A percentile compares a stretch with the other conserved stretches of the same genome.
Conservation (phyloP, 2,329 filamentous ascomycete species). For the Cadophora sp. region DNA sequence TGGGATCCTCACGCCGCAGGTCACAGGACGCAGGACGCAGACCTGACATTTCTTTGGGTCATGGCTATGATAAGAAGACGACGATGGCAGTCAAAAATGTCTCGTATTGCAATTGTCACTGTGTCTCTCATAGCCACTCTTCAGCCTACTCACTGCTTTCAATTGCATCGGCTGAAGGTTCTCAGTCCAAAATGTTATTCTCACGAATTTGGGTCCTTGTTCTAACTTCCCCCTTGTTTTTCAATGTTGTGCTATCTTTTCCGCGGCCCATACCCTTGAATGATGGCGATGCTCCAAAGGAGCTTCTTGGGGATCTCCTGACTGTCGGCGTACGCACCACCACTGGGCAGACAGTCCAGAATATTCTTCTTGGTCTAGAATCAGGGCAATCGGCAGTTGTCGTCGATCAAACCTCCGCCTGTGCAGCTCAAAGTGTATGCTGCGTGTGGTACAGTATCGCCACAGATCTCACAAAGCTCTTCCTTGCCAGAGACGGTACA, state of each 20-base stretch:
- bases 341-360: conserved; percentile 18
- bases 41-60: background rate
- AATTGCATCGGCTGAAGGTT: background rate
- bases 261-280: conserved; percentile 3
- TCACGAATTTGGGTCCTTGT: background rate
- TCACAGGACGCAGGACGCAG: background rate
- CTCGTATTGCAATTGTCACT: background rate
- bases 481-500: conserved; percentile 42
- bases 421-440: conserved; percentile 30
- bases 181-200: background rate
- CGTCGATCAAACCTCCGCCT: conserved; percentile 6
- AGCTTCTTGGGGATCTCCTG: conserved; percentile 8
- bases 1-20: background rate
- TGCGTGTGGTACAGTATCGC: conserved; percentile 52
- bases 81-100: background rate
- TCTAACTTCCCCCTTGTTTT: background rate
- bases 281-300: conserved; percentile 6
- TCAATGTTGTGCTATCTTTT: background rate
- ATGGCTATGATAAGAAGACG: background rate
- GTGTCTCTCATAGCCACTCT: background rate
- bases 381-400: conserved; percentile 14
- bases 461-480: conserved; percentile 47
- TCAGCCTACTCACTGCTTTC: background rate
- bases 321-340: conserved; percentile 9
- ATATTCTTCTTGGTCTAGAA: conserved; percentile 23